Evolutionary conservation across 169 alveolate species (phyloP).

Genomic region (Perkinsus olseni): DNA sequence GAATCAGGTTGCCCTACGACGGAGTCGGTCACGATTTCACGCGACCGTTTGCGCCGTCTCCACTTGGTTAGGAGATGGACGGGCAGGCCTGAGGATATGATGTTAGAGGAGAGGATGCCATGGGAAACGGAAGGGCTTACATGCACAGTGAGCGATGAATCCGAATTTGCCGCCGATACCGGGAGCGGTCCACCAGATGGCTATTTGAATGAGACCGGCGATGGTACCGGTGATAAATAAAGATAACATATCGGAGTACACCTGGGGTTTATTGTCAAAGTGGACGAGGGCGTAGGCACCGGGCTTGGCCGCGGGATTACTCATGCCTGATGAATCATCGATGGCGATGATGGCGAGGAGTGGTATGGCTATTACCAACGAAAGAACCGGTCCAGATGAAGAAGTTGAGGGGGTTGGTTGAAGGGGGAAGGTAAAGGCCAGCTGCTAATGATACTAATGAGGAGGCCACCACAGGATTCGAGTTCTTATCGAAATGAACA

Average conservation of each 20-base stretch:
- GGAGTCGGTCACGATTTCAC: background rate
- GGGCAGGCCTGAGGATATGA: background rate
- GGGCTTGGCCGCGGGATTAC: background rate
- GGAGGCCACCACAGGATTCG: background rate
- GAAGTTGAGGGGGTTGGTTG: background rate
- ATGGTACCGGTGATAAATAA: background rate
- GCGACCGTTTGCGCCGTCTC: background rate
- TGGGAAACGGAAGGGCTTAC: no score
- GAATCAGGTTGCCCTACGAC: background rate
- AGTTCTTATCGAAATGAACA: background rate
- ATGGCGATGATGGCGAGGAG: no score
- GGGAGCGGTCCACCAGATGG: background rate
- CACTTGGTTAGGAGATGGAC: background rate
- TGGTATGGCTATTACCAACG: background rate
- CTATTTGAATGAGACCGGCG: background rate
- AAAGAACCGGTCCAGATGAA: background rate
- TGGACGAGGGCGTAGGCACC: background rate
- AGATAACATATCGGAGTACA: background rate
- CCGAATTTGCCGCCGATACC: background rate
- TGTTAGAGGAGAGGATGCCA: no score
- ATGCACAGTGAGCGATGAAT: background rate
- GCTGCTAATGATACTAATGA: background rate
- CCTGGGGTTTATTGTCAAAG: background rate
- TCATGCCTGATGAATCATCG: background rate
- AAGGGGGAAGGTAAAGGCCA: background rate